phyloP scores from a whole-genome alignment of 257 asterid species.

The Salvia miltiorrhiza region DNA sequence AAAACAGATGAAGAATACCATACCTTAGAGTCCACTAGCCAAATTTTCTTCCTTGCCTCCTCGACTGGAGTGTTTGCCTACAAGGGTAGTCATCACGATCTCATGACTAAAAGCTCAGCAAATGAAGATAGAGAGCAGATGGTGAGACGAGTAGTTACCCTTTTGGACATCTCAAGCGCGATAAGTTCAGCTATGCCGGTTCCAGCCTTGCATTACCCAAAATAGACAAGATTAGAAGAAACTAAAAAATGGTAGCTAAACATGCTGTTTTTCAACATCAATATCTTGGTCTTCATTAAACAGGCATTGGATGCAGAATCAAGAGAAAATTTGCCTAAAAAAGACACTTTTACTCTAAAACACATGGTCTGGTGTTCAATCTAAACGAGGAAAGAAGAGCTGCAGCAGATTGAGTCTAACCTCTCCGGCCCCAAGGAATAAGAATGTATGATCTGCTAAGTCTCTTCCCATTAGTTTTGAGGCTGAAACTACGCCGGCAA shows the following conservation, averaged over 20 bases:
- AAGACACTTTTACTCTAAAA: background rate
- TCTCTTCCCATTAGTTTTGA: conserved; percentile 65
- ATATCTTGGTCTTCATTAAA: background rate
- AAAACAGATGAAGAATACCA: background rate
- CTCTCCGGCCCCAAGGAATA: conserved; percentile 99
- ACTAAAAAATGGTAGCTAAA: background rate
- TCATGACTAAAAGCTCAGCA: background rate
- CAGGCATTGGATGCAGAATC: background rate
- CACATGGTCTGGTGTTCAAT: background rate
- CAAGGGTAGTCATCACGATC: conserved; percentile 18
- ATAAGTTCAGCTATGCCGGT: conserved; percentile 97
- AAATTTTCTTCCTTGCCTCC: conserved; percentile 77
- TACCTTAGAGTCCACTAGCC: conserved; percentile 96
- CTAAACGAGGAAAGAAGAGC: background rate
- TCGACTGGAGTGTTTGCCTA: conserved; percentile 61
- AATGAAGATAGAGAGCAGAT: conserved; percentile 9
- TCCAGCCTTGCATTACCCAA: conserved; percentile 67
- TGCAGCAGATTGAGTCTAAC: conserved; percentile 30
- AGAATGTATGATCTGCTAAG: conserved; percentile 80
- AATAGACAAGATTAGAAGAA: conserved; percentile 12
- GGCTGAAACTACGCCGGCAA: conserved; percentile 77
- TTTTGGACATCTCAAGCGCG: conserved; percentile 73
- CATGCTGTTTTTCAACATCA: background rate
- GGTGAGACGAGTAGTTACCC: conserved; percentile 38
- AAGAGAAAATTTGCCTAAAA: background rate